Conservation (phyloP, 306 rosid species). For the Abrus precatorius region DNA sequence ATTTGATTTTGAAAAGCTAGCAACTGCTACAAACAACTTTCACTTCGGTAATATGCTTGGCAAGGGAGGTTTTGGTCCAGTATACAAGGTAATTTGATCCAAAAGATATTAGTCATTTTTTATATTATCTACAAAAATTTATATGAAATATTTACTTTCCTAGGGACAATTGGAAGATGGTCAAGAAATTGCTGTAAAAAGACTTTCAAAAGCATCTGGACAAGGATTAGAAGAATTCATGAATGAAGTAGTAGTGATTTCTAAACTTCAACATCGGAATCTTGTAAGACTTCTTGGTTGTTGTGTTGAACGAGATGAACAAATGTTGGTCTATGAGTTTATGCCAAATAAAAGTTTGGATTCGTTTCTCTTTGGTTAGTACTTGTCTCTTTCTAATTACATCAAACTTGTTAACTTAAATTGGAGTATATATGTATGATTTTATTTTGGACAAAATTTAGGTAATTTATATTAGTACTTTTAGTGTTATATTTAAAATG, state of each 20-base stretch:
- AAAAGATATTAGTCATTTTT: neutral
- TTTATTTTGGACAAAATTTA: neutral
- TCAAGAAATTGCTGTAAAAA: slow-evolving; percentile 59
- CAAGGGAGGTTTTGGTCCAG: slow-evolving; percentile 52
- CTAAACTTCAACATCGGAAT: slow-evolving; percentile 65
- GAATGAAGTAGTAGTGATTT: slow-evolving; percentile 58
- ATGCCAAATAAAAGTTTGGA: slow-evolving; percentile 66
- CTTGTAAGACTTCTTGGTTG: slow-evolving; percentile 62
- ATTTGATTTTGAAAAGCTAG: slow-evolving; percentile 45
- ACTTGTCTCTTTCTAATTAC: neutral
- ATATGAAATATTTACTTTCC: neutral
- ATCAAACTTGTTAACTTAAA: neutral
- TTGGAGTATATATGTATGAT: neutral
- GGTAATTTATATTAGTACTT: neutral
- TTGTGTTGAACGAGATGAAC: slow-evolving; percentile 57
- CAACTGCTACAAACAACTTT: slow-evolving; percentile 50
- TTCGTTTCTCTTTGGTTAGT: slow-evolving; percentile 60
- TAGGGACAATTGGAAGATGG: slow-evolving; percentile 56
- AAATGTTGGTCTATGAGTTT: slow-evolving; percentile 58
- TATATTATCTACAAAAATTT: neutral
- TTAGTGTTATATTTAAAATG: neutral
- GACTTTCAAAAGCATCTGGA: slow-evolving; percentile 54
- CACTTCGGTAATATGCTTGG: slow-evolving; percentile 47
- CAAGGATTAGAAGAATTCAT: slow-evolving; percentile 62
- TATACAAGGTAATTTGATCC: slow-evolving; percentile 43